These are phyloP conservation scores for Nemania sp. DNA, from an alignment of 2,329 filamentous ascomycete species.

Conservation along the genomic window DNA sequence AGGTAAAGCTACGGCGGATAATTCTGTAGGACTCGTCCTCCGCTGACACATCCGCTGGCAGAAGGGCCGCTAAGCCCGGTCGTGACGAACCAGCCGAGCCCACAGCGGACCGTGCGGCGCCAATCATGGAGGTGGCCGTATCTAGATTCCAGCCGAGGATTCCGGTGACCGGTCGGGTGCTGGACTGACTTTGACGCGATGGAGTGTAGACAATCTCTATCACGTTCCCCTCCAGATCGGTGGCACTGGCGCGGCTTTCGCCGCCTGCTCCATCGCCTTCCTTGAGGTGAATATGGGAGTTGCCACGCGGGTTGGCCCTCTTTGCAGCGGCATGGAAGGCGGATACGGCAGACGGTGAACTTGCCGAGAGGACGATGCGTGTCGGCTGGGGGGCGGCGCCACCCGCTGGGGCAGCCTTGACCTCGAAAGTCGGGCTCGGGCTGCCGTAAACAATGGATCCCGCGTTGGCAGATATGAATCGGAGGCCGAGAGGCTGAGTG, in stretches of 20 bases:
- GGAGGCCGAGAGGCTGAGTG: constrained; percentile 76
- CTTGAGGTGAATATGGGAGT: constrained; percentile 35
- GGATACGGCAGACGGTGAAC: constrained; percentile 66
- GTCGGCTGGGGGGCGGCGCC: constrained; percentile 49
- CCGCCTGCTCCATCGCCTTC: constrained; percentile 33
- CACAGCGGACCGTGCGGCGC: constrained; percentile 29
- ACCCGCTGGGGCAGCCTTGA: constrained; percentile 43
- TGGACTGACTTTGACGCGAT: constrained; percentile 41
- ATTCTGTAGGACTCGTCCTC: constrained; percentile 36
- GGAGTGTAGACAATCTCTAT: constrained; percentile 73
- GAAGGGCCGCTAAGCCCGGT: constrained; percentile 30
- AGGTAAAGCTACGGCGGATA: constrained; percentile 44
- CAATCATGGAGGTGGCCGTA: constrained; percentile 42
- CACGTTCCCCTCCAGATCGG: constrained; percentile 82
- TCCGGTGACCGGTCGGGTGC: constrained; percentile 47
- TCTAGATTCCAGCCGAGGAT: constrained; percentile 57
- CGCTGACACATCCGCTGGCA: constrained; percentile 18
- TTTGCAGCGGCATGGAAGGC: constrained; percentile 73
- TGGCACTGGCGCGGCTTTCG: constrained; percentile 60
- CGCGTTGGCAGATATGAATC: constrained; percentile 59
- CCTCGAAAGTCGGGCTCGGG: constrained; percentile 49
- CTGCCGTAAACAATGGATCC: constrained; percentile 51
- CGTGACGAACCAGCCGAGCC: constrained; percentile 29
- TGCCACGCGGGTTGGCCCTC: constrained; percentile 55
- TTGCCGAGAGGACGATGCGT: constrained; percentile 69